Evolutionary conservation across 108 stramenopile genomes (phyloP), one percentile per base, ranked within the genome.

Genomic region (Fistulifera solaris): DNA sequence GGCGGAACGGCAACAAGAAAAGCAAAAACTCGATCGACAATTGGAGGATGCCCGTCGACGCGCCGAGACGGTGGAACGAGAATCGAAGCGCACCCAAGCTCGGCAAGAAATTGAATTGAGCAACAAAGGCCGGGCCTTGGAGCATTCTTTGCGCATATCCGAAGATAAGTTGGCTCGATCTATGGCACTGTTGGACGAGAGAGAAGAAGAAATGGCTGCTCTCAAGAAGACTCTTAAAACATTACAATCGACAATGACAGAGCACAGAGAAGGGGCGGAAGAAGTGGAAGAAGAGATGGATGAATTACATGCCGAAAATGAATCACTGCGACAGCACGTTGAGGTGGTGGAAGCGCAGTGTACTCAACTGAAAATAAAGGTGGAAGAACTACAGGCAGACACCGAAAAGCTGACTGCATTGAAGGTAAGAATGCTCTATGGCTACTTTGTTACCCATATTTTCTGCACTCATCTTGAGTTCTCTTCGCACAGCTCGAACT

Each of bases 301-400:
- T 27, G 79, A 82, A 50, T 41, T 87, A 35, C 85, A 87, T 53
- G 56, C 64, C 19, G 85, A 91, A 59, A 87, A 83, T 58, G 89
- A 91, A 40, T 54, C 63, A 39, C 57, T 92, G 65, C 83, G 72
- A 46, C 56, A 72, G 14, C 62, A 72, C 17, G 55, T 84, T 13
- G 73, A 76, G 18, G 56, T 48, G 10, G 52, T 85, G 43, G 78
- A 83, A 62, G 62, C 63, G 11, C 80, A 82, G 51, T 73, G 71
- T 19, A 55, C 40, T 14, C 51, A 72, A 35, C 40, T 86, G 40
- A 75, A 73, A 40, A 55, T 44, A 0, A 69, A 76, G 57, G 48
- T 84, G 26, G 70, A 54, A 46, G 53, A 43, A 56, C 46, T 83
- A 56, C 68, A 78, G 38, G 56, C 67, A 27, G 75, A 78, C 25